Evolutionary conservation across 2,329 filamentous ascomycete genomes (phyloP).

Genomic region (Phialemoniopsis sp.): DNA sequence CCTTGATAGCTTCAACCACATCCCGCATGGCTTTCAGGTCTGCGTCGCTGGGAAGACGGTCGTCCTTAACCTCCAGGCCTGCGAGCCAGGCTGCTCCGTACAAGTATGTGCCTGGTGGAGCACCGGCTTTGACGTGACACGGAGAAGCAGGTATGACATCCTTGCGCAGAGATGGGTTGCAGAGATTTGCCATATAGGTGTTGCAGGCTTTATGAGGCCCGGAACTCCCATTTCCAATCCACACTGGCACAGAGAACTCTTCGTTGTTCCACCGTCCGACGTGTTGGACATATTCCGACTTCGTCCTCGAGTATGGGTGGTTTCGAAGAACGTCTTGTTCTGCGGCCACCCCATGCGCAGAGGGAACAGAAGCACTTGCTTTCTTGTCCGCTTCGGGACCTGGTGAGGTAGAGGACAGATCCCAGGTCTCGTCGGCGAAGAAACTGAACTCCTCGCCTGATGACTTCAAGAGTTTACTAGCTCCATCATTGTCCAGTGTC

Average conservation of each 20-base stretch:
- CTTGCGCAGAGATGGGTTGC: conserved; percentile 26
- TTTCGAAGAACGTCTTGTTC: conserved; percentile 6
- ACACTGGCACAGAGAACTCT: conserved; percentile 31
- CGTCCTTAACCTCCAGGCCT: conserved; percentile 19
- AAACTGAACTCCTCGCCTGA: conserved; percentile 38
- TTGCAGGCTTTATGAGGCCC: conserved; percentile 31
- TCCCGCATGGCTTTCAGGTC: conserved; percentile 35
- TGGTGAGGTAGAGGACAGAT: conserved; percentile 7
- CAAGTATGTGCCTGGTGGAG: conserved; percentile 37
- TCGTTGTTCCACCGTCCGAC: conserved; percentile 19
- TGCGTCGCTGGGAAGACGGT: conserved; percentile 18
- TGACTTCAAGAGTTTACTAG: conserved; percentile 27
- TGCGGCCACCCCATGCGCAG: conserved; percentile 16
- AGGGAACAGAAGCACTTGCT: too few relatives aligned
- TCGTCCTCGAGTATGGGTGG: not conserved
- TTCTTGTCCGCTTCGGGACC: not conserved
- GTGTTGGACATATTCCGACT: conserved; percentile 14
- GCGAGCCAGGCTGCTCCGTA: conserved; percentile 49
- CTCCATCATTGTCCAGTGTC: too few relatives aligned
- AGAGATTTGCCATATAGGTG: conserved; percentile 42
- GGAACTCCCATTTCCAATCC: conserved; percentile 36
- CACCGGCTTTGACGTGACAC: conserved; percentile 44
- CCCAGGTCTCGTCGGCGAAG: conserved; percentile 29
- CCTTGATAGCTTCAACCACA: conserved; percentile 35
- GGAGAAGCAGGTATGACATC: conserved; percentile 41